phyloP scores from a whole-genome alignment of 352 stramenopile genomes.

The Globisporangium nodosum region DNA sequence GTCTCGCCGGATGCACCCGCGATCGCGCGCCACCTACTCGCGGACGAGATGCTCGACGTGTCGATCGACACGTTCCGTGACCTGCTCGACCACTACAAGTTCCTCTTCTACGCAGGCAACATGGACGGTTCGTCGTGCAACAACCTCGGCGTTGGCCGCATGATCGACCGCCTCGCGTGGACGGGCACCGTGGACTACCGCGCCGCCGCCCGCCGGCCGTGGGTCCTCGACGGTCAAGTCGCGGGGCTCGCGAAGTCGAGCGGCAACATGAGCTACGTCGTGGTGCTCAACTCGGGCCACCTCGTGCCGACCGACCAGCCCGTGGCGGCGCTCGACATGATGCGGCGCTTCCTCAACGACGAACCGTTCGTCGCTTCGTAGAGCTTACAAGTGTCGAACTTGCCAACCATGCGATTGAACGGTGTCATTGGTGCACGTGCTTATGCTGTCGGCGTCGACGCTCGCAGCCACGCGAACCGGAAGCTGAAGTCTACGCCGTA shows the following conservation, averaged over 20 bases:
- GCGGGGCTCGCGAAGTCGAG: conserved; percentile 62
- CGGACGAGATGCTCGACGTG: conserved; percentile 76
- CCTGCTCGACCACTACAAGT: conserved; percentile 79
- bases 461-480: conserved; percentile 12
- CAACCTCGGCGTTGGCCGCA: conserved; percentile 67
- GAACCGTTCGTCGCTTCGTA: conserved; percentile 22
- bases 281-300: conserved; percentile 76
- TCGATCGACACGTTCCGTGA: conserved; percentile 71
- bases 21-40: conserved; percentile 62
- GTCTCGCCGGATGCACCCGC: conserved; percentile 43
- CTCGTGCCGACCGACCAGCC: conserved; percentile 70
- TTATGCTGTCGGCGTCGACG: too few species aligned
- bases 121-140: conserved; percentile 83
- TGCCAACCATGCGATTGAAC: too few species aligned
- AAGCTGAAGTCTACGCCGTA: conserved; percentile 15
- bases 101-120: conserved; percentile 81
- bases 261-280: conserved; percentile 80
- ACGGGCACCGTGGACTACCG: conserved; percentile 62
- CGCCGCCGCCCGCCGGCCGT: conserved; percentile 45
- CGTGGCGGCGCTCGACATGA: conserved; percentile 72
- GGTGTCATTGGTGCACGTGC: too few species aligned
- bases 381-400: not conserved
- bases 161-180: conserved; percentile 79
- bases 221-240: conserved; percentile 52
- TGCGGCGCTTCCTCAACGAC: conserved; percentile 65